Evolutionary conservation across 805 yeast genomes (phyloP).

Genomic region (Kodamaea restingae): DNA sequence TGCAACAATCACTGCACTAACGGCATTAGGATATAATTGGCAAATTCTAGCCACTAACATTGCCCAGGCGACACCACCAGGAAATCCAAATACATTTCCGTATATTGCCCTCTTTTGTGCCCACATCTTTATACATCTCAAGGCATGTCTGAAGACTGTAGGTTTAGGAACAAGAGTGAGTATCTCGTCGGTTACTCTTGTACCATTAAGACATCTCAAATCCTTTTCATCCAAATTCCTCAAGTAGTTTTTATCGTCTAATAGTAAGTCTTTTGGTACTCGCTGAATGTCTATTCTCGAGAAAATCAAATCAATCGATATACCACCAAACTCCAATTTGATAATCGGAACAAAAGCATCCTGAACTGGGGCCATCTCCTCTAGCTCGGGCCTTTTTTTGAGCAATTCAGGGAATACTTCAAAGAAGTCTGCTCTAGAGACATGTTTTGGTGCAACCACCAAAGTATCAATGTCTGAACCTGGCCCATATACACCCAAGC

Average conservation of each 20-base stretch:
- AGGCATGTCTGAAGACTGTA: constrained; percentile 85
- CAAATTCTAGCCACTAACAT: constrained; percentile 98
- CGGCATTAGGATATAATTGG: constrained; percentile 94
- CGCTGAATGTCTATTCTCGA: constrained; percentile 81
- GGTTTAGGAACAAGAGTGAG: constrained; percentile 87
- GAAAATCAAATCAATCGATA: constrained; percentile 87
- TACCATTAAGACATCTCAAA: constrained; percentile 86
- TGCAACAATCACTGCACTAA: constrained; percentile 84
- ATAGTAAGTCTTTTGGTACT: constrained; percentile 68
- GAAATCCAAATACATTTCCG: constrained; percentile 94
- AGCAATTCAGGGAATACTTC: constrained; percentile 70
- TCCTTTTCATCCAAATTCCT: constrained; percentile 90
- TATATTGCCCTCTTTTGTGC: constrained; percentile 93
- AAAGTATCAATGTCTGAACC: constrained; percentile 97
- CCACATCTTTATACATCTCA: constrained; percentile 93
- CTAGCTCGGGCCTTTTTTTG: constrained; percentile 72
- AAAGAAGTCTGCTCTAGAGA: constrained; percentile 85
- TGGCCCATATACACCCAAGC: constrained; percentile 95
- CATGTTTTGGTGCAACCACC: constrained; percentile 96
- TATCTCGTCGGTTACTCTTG: constrained; percentile 95
- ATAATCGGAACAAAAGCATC: constrained; percentile 98
- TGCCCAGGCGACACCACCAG: constrained; percentile 99
- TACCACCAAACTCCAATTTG: constrained; percentile 81
- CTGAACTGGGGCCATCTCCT: constrained; percentile 89
- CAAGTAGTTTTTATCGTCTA: constrained; percentile 80